phyloP scores from a whole-genome alignment of 441 rosid species.

The Codiaeum variegatum region DNA sequence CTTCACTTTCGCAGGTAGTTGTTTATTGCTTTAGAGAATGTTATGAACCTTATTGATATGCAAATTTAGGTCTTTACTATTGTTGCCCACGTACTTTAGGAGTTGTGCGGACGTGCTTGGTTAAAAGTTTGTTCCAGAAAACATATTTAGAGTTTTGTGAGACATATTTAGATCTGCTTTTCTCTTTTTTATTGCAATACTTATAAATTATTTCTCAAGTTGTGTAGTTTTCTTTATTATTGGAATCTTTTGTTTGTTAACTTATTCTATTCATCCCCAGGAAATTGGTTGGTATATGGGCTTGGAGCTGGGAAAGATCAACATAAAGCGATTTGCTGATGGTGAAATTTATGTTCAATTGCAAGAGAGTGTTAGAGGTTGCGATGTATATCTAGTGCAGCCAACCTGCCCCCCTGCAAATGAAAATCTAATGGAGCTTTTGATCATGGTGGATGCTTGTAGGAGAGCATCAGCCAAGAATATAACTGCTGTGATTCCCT shows the following conservation, averaged over 20 bases:
- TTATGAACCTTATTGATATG: not conserved
- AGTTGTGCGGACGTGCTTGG: not conserved
- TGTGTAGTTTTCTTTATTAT: not conserved
- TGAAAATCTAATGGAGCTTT: conserved; percentile 95
- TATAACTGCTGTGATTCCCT: conserved; percentile 92
- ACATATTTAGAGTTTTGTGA: not conserved
- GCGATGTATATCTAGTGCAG: conserved; percentile 87
- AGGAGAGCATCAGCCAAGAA: conserved; percentile 92
- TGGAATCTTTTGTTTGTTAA: not conserved
- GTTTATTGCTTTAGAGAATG: not conserved
- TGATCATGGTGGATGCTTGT: conserved; percentile 94
- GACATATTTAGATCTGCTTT: not conserved
- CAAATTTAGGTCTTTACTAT: not conserved
- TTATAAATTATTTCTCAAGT: not conserved
- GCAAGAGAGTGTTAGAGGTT: conserved; percentile 97
- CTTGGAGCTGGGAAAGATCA: conserved; percentile 80
- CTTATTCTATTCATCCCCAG: conserved; percentile 29
- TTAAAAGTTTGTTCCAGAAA: not conserved
- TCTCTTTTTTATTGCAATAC: not conserved
- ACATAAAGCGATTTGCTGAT: conserved; percentile 91
- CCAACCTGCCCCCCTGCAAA: conserved; percentile 97
- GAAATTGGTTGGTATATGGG: conserved; percentile 95
- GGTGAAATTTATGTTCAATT: conserved; percentile 93
- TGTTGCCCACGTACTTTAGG: not conserved
- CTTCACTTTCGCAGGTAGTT: conserved; percentile 72